These are phyloP conservation scores for Simmondsia chinensis DNA, from an alignment of 148 eudicot genomes.

Conservation along the genomic window DNA sequence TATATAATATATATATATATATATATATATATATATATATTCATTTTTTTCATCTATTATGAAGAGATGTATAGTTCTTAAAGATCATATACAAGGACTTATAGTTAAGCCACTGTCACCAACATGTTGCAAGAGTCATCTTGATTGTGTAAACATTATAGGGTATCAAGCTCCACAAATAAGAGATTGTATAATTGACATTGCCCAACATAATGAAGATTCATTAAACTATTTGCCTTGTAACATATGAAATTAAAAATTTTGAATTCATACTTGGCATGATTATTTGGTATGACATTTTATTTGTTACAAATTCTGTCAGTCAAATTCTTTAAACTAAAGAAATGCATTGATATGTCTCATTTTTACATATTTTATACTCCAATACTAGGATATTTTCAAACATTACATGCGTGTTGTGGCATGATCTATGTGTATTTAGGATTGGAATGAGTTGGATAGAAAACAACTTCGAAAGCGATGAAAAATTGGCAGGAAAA, in stretches of 20 bases:
- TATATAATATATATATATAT: too few relatives aligned
- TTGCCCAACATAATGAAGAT: constrained; percentile 4
- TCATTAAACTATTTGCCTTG: constrained; percentile 12
- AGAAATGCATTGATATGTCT: too few relatives aligned
- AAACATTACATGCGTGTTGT: too few relatives aligned
- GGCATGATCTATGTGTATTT: too few relatives aligned
- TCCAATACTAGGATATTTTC: too few relatives aligned
- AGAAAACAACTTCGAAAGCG: too few relatives aligned
- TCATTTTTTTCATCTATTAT: constrained; percentile 18
- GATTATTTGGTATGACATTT: constrained; percentile 7
- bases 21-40: too few relatives aligned
- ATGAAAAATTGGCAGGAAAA: too few relatives aligned
- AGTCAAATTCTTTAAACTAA: not conserved
- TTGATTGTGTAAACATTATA: constrained; percentile 22
- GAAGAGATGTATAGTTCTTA: constrained; percentile 18
- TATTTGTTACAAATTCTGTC: not conserved
- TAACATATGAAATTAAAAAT: constrained; percentile 13
- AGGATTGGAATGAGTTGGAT: too few relatives aligned
- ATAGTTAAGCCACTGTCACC: constrained; percentile 12
- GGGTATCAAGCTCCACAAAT: constrained; percentile 8
- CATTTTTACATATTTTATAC: too few relatives aligned
- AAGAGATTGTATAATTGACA: constrained; percentile 13
- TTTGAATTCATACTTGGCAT: constrained; percentile 11
- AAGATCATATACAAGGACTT: constrained; percentile 3
- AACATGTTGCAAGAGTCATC: constrained; percentile 19